Base-by-base conservation (phyloP, 371 early-diverging fungal genomes). In the Entomophthora muscae region DNA sequence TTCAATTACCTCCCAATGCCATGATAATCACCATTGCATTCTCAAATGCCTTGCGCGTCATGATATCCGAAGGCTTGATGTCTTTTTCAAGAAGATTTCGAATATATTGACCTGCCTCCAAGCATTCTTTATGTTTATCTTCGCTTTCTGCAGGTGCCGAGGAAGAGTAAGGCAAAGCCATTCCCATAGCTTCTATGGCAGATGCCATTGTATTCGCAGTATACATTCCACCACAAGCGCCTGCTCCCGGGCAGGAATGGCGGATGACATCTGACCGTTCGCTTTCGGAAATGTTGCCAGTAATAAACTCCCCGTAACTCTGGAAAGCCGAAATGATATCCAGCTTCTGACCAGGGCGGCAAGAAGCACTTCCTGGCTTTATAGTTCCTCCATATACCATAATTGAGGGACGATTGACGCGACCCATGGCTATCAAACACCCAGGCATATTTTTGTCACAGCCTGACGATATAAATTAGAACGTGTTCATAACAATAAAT, bases 401-500 rank as follows among this genome's bases (percentile, higher is more conserved):
- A 52, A 97, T 66, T 0, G 94, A 89, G 54, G 98, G 98, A 29
- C 98, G 86, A 74, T 97, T 94, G 64, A 91, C 69, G 52, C 98
- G 86, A 31, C 84, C 92, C 88, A 95, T 91, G 65, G 95, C 95
- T 68, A 97, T 95, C 65, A 97, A 71, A 67, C 83, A 83, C 55
- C 98, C 98, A 22, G 98, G 98, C 98, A 97, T 97, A 78, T 97
- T 97, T 76, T 97, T 97, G 77, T 95, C 97, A 72, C 93, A 94
- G 32, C 91, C 85, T 33, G 69, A 71, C 33, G 69, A 57, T 17
- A 67, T 32, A 70, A 21, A 51, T 51, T 51, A 21, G n/a, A 51
- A 51, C 7, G 10, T 12, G 10, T 51, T 51, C n/a, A 21, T 12
- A 12, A 12, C n/a, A 51, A 12, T 12, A 51, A 51, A 61, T 23